These are phyloP conservation scores for Sugiyamaella qingdaonensis DNA, from an alignment of 805 yeast genomes.

Conservation along the genomic window DNA sequence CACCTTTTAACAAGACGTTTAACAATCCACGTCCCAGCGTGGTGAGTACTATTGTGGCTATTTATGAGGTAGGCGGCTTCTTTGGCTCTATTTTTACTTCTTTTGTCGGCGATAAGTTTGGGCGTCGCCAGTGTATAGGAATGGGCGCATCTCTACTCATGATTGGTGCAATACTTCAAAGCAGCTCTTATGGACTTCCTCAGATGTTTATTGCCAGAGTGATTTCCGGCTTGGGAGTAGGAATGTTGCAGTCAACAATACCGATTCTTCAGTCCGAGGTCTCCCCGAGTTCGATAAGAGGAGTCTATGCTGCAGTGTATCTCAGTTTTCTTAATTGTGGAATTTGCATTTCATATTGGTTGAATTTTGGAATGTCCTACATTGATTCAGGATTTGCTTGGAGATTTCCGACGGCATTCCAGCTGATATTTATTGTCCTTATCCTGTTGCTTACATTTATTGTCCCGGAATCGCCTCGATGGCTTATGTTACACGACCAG, in stretches of 20 bases:
- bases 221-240: slow-evolving; percentile 71
- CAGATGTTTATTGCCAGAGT: slow-evolving; percentile 52
- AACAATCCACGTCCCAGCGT: slow-evolving; percentile 14
- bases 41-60: slow-evolving; percentile 20
- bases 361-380: slow-evolving; percentile 21
- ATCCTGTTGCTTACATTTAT: slow-evolving; percentile 41
- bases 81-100: slow-evolving; percentile 47
- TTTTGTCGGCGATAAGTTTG: slow-evolving; percentile 45
- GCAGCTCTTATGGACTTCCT: slow-evolving; percentile 27
- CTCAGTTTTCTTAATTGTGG: slow-evolving; percentile 28
- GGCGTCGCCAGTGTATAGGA: slow-evolving; percentile 45
- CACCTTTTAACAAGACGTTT: slow-evolving; percentile 23
- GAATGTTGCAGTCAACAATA: slow-evolving; percentile 71
- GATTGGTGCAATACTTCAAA: slow-evolving; percentile 48
- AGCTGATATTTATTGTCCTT: slow-evolving; percentile 19
- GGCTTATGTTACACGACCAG: slow-evolving; percentile 62
- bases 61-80: slow-evolving; percentile 47
- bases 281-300: slow-evolving; percentile 62
- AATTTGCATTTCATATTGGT: slow-evolving; percentile 32
- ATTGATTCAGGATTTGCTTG: slow-evolving; percentile 28
- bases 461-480: slow-evolving; percentile 86
- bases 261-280: slow-evolving; percentile 81
- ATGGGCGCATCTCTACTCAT: slow-evolving; percentile 46
- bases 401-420: slow-evolving; percentile 25
- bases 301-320: slow-evolving; percentile 37